A percentile compares a stretch with the other conserved stretches of the same genome.
Evolutionary conservation across 1,284 basidiomycete species (phyloP).

Genomic region (Cystobasidiaceae sp.): DNA sequence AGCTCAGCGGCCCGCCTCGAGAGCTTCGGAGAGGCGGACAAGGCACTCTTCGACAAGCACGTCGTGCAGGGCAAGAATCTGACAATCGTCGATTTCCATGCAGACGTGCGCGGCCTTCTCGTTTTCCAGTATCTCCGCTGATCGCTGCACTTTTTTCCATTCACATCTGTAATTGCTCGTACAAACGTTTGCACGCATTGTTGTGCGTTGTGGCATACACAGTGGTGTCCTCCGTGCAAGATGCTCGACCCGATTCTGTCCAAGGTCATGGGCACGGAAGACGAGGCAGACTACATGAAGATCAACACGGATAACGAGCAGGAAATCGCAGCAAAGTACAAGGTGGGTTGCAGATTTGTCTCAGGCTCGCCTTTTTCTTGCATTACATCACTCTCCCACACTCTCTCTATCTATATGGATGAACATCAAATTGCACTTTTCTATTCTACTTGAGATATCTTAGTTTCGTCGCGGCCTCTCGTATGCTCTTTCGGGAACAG

Average conservation of each 20-base stretch:
- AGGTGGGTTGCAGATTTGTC: neutral
- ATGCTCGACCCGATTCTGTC: slow-evolving; percentile 21
- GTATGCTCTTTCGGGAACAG: neutral
- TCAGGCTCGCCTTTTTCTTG: neutral
- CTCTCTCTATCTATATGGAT: neutral
- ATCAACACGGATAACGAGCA: slow-evolving; percentile 20
- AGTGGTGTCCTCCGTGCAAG: slow-evolving; percentile 24
- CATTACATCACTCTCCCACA: neutral
- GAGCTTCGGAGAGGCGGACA: slow-evolving; percentile 16
- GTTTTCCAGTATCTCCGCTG: neutral
- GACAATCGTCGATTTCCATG: slow-evolving; percentile 30
- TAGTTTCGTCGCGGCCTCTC: neutral
- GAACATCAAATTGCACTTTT: slow-evolving; percentile 22
- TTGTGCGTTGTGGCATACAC: neutral
- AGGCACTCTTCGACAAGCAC: slow-evolving; percentile 13
- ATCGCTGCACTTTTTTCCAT: neutral
- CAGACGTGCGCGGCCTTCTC: neutral
- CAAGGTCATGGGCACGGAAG: slow-evolving; percentile 23
- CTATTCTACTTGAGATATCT: slow-evolving; percentile 34
- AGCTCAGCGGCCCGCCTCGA: neutral
- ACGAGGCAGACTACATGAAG: slow-evolving; percentile 25
- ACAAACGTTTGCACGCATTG: neutral
- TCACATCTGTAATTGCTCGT: neutral
- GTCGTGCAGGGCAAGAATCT: slow-evolving; percentile 22
- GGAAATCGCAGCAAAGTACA: slow-evolving; percentile 27